Conservation (phyloP, 495 filamentous ascomycete species). For the Cladorrhinum samala region DNA sequence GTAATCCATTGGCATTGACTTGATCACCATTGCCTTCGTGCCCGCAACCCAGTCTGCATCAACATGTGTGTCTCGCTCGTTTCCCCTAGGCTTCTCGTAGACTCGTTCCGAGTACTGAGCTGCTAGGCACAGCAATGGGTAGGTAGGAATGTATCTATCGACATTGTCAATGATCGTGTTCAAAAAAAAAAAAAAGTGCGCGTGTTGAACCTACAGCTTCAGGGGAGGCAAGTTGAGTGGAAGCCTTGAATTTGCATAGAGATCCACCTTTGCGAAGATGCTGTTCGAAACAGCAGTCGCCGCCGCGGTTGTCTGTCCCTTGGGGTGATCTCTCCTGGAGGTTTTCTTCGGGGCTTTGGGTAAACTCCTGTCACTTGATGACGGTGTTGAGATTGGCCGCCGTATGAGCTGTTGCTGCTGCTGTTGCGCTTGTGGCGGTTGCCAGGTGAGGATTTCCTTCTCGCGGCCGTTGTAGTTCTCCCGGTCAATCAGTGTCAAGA, state of each 20-base stretch:
- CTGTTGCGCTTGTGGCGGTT: conserved; percentile 27
- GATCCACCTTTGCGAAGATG: conserved; percentile 70
- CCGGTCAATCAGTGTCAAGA: conserved; percentile 63
- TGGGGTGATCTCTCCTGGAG: conserved; percentile 17
- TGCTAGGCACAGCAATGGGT: conserved; percentile 65
- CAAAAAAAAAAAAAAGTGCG: neutral
- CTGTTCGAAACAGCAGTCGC: conserved; percentile 40
- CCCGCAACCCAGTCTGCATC: conserved; percentile 62
- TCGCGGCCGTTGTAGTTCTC: conserved; percentile 60
- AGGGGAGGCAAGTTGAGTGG: conserved; percentile 58
- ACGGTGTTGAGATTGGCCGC: conserved; percentile 8
- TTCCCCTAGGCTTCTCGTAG: conserved; percentile 55
- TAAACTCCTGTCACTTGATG: conserved; percentile 14
- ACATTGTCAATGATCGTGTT: conserved; percentile 1
- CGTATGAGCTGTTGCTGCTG: conserved; percentile 12
- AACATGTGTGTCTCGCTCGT: conserved; percentile 58
- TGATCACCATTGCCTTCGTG: conserved; percentile 80
- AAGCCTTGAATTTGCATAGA: conserved; percentile 73
- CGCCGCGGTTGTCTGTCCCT: conserved; percentile 34
- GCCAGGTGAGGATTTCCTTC: conserved; percentile 47
- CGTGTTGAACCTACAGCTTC: conserved; percentile 52
- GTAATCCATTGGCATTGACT: conserved; percentile 66
- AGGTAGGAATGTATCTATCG: conserved; percentile 58
- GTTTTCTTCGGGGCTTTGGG: conserved; percentile 26
- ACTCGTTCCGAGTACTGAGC: conserved; percentile 66